Base-by-base conservation (phyloP, 1,139 yeast genomes). In the Saccharomyces hybrid region DNA sequence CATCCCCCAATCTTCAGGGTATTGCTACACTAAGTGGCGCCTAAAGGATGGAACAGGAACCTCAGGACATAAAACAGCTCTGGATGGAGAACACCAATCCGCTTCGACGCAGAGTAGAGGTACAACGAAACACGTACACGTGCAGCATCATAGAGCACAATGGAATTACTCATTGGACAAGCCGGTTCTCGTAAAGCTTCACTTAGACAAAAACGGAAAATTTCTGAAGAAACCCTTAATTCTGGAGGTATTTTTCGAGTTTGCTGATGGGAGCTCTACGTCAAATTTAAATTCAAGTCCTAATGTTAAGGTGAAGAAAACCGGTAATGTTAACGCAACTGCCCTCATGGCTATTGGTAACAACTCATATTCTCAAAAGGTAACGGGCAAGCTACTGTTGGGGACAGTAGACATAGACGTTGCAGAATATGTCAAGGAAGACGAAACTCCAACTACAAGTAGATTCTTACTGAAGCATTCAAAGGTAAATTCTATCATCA, bases 1-100 rank as follows among this genome's bases (percentile, higher is more conserved):
- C 65, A 81, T 91, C 41, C 98, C 98, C 0, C 89, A 88, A 61
- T 78, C 86, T 2, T 75, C 82, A 2, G 96, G 96, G 0, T 69
- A 75, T 47, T 83, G 93, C 62, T 83, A 71, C 61, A 80, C 89
- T 28, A 83, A 84, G 55, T 81, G 85, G 85, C 72, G 70, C 51
- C 65, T 81, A 27, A 72, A 73, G 52, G 83, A 79, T 55, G 69
- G 70, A n/a, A 67, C 70, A 1, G 71, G 70, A 3, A 61, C 65
- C 0, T 59, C 65, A 1, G 52, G 57, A n/a, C 56, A 55, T 13
- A 46, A 28, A 2, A 14, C 11, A 7, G 32, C 34, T 47, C 53
- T n/a, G 41, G 46, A 19, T 42, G 44, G 70, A 76, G 5, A 71
- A 73, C 54, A 78, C 52, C 57, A 57, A 11, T 16, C 26, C n/a